Conservation (phyloP, 2,329 filamentous ascomycete species). For the Chaetoscypha palmicola region DNA sequence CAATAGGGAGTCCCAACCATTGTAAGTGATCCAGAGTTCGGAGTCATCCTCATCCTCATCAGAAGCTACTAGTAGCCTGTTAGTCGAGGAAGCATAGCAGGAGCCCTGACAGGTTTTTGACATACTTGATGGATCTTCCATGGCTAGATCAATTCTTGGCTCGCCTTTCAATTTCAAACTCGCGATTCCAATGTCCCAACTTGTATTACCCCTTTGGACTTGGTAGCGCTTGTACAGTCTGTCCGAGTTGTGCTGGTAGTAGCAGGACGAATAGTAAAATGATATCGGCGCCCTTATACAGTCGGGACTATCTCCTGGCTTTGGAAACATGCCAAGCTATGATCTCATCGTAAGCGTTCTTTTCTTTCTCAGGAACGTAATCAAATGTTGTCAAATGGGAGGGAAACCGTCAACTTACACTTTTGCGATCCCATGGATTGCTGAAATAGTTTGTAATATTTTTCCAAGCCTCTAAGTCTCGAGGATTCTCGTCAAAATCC, state of each 20-base stretch:
- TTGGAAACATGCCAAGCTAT: constrained; percentile 14
- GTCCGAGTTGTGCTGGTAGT: constrained; percentile 13
- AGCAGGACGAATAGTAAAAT: constrained; percentile 21
- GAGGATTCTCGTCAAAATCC: neutral
- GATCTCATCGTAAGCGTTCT: too few species aligned
- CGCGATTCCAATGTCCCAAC: constrained; percentile 18
- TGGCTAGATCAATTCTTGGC: constrained; percentile 13
- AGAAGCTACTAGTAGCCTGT: neutral
- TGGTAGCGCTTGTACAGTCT: constrained; percentile 17
- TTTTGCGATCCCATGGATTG: constrained; percentile 16
- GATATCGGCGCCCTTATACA: constrained; percentile 11
- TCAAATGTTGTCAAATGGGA: too few species aligned
- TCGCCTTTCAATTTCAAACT: constrained; percentile 13
- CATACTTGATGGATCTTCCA: constrained; percentile 2
- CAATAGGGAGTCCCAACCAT: too few species aligned
- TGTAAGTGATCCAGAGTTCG: too few species aligned
- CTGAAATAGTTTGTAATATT: constrained; percentile 20
- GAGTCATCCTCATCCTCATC: neutral
- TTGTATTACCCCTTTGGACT: constrained; percentile 12
- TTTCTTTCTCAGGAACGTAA: too few species aligned
- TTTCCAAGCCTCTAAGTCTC: constrained; percentile 7
- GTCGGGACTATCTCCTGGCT: neutral
- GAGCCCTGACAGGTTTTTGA: neutral
- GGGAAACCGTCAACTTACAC: constrained; percentile 17
- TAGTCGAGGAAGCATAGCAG: neutral